Percentiles rank a stretch among this genome's conserved stretches.
phyloP scores from a whole-genome alignment of 108 stramenopile genomes.

The Skeletonema marinoi region DNA sequence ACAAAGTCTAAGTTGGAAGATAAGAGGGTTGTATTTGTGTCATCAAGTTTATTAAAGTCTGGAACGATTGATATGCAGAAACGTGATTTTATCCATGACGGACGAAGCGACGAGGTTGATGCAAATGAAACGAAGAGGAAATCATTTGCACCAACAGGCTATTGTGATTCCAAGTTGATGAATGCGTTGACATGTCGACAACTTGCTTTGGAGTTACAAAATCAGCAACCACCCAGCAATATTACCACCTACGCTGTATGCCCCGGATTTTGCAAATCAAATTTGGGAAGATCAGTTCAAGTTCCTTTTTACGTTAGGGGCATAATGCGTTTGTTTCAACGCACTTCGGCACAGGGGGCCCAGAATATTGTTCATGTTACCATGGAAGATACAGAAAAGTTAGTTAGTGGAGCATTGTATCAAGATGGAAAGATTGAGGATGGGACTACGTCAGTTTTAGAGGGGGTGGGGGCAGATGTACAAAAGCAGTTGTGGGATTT shows the following conservation, averaged over 20 bases:
- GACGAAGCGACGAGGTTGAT: not conserved
- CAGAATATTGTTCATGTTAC: slow-evolving; percentile 44
- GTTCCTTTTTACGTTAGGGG: slow-evolving; percentile 22
- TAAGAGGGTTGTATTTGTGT: slow-evolving; percentile 35
- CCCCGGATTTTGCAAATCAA: slow-evolving; percentile 46
- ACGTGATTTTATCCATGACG: slow-evolving; percentile 37
- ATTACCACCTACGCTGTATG: slow-evolving; percentile 44
- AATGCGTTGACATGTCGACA: slow-evolving; percentile 43
- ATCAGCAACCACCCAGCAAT: slow-evolving; percentile 8
- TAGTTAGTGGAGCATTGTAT: slow-evolving; percentile 45
- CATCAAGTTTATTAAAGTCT: slow-evolving; percentile 31
- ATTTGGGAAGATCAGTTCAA: slow-evolving; percentile 32
- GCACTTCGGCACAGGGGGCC: slow-evolving; percentile 40
- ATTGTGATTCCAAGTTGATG: slow-evolving; percentile 58
- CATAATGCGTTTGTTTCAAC: slow-evolving; percentile 42
- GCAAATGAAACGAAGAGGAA: not conserved
- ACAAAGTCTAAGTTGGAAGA: slow-evolving; percentile 13
- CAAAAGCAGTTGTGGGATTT: slow-evolving; percentile 46
- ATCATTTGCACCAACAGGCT: slow-evolving; percentile 39
- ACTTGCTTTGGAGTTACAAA: slow-evolving; percentile 22
- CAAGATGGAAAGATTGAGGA: slow-evolving; percentile 47
- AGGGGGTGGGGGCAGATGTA: slow-evolving; percentile 25
- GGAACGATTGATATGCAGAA: slow-evolving; percentile 37
- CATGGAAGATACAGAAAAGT: slow-evolving; percentile 20
- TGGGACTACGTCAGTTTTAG: slow-evolving; percentile 7